A percentile compares a stretch with the other conserved stretches of the same genome.
Conservation (phyloP, 2,329 filamentous ascomycete genomes). For the Sphaerulina vaccinii region DNA sequence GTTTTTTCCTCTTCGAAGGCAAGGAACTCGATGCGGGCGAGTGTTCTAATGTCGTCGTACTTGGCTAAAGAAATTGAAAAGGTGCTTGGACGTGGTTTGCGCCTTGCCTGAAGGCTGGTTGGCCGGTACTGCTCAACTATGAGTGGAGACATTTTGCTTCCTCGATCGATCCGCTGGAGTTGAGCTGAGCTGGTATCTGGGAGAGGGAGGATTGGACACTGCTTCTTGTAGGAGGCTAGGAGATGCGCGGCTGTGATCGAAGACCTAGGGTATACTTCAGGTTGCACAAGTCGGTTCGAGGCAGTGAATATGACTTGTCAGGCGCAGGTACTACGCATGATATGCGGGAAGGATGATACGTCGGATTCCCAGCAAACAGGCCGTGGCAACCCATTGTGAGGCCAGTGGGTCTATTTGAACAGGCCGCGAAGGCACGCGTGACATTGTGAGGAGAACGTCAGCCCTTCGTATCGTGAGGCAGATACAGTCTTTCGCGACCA, state of each 20-base stretch:
- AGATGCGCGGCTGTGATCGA: conserved; percentile 15
- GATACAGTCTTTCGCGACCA: conserved; percentile 3
- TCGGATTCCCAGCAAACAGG: conserved; percentile 12
- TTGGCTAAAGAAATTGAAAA: conserved; percentile 28
- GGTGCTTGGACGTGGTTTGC: conserved; percentile 18
- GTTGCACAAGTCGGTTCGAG: conserved; percentile 12
- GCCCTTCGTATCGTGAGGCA: conserved; percentile 11
- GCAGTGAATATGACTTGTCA: conserved; percentile 15
- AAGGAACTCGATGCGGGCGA: conserved; percentile 46
- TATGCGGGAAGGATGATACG: conserved; percentile 17
- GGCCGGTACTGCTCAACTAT: conserved; percentile 20
- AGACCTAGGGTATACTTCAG: conserved; percentile 9
- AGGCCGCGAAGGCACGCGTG: conserved; percentile 19
- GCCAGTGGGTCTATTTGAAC: conserved; percentile 20
- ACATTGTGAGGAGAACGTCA: conserved; percentile 18
- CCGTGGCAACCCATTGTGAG: conserved; percentile 18
- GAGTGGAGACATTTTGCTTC: conserved; percentile 22
- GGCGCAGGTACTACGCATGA: conserved; percentile 19
- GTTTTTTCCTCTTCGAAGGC: conserved; percentile 36
- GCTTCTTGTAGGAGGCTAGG: neutral
- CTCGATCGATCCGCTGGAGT: neutral
- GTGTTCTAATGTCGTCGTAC: conserved; percentile 30
- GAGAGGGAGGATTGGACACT: conserved; percentile 6
- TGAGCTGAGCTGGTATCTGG: neutral
- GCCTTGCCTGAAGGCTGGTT: conserved; percentile 16